A percentile compares a stretch with the other conserved stretches of the same genome.
Conservation (phyloP, 148 eudicot genomes). For the Silene conica region DNA sequence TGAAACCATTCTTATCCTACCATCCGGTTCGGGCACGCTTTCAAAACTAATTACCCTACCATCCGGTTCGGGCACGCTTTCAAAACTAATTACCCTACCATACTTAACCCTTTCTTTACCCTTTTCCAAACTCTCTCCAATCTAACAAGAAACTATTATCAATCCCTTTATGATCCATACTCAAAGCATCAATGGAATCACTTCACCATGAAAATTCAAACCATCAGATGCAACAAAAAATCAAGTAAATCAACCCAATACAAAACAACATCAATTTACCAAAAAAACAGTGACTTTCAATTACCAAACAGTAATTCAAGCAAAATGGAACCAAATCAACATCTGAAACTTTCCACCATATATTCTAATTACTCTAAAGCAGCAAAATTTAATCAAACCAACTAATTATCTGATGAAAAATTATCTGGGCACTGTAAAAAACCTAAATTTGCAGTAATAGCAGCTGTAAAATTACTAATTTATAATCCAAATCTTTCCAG, state of each 20-base stretch:
- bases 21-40: background rate
- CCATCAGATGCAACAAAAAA: slow-evolving; percentile 2
- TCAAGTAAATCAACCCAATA: background rate
- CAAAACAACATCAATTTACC: background rate
- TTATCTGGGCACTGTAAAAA: slow-evolving; percentile 3
- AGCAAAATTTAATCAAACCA: slow-evolving; percentile 2
- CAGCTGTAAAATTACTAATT: background rate
- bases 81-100: background rate
- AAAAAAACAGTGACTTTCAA: slow-evolving; percentile 3
- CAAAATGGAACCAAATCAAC: background rate
- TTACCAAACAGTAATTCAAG: background rate
- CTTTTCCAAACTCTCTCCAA: background rate
- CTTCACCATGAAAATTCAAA: slow-evolving; percentile 4
- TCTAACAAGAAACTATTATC: background rate
- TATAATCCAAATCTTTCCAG: background rate
- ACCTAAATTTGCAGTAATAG: background rate
- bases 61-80: background rate
- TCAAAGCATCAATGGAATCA: background rate
- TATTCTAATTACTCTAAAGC: slow-evolving; percentile 1
- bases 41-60: background rate
- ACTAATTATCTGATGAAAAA: background rate
- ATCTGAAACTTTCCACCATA: background rate
- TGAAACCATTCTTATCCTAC: background rate
- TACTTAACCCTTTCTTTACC: background rate
- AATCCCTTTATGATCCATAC: background rate